These are phyloP conservation scores for Penicillium sp. DNA, from an alignment of 2,329 filamentous ascomycete genomes.

Conservation along the genomic window DNA sequence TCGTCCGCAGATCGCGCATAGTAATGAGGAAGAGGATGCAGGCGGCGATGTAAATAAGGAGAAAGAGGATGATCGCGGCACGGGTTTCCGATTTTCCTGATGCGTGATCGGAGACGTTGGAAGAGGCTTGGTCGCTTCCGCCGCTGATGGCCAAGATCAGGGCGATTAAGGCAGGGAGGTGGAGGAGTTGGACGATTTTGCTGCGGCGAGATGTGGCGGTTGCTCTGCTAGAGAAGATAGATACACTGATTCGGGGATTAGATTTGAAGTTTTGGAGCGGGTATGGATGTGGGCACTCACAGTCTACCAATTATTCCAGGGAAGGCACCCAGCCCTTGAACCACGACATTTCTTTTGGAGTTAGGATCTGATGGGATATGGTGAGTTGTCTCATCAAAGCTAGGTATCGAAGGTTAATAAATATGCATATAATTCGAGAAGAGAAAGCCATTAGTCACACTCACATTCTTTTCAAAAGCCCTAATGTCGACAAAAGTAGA, in stretches of 20 bases:
- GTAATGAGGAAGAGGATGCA: slow-evolving; percentile 1
- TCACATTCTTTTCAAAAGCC: slow-evolving; percentile 6
- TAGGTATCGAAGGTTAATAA: background rate
- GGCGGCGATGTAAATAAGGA: background rate
- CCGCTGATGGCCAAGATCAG: slow-evolving; percentile 7
- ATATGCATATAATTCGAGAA: background rate
- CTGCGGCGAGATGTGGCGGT: slow-evolving; percentile 4
- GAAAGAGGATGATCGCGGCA: slow-evolving; percentile 1
- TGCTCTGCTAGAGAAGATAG: slow-evolving; percentile 1
- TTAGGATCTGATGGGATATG: slow-evolving; percentile 1
- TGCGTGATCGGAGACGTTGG: slow-evolving; percentile 1
- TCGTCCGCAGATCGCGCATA: background rate
- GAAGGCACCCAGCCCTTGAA: background rate
- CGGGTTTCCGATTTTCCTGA: background rate
- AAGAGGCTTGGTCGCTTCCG: slow-evolving; percentile 3
- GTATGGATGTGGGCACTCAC: background rate
- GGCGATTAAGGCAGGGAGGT: slow-evolving; percentile 4
- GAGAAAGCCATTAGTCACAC: background rate
- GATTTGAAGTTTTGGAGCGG: background rate
- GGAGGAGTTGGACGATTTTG: slow-evolving; percentile 4
- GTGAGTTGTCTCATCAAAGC: slow-evolving; percentile 2
- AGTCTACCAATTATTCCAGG: background rate
- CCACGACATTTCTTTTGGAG: background rate
- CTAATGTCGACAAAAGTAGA: slow-evolving; percentile 3
- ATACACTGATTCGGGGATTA: background rate